Evolutionary conservation across 2,329 filamentous ascomycete species (phyloP).

Genomic region (Hymenoscyphus fructigenus): DNA sequence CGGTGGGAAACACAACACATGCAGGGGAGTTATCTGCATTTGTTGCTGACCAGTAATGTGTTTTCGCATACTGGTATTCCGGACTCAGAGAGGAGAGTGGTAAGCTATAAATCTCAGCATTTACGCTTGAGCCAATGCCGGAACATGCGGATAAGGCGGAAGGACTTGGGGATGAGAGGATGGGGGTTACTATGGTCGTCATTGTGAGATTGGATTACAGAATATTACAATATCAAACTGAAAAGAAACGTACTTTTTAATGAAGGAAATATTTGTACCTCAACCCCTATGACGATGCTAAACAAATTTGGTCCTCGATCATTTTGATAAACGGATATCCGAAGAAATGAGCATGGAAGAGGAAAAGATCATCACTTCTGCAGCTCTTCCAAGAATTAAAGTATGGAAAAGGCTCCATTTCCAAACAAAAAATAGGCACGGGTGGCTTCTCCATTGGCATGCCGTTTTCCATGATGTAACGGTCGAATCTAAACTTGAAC

Average conservation of each 20-base stretch:
- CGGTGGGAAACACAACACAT: slow-evolving; percentile 39
- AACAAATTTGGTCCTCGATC: background rate
- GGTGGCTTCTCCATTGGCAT: background rate
- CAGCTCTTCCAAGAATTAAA: background rate
- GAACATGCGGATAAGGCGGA: background rate
- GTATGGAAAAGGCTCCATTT: background rate
- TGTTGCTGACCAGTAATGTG: slow-evolving; percentile 39
- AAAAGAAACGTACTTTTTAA: too few relatives aligned
- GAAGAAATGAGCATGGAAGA: background rate
- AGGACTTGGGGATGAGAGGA: background rate
- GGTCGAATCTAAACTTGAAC: too few relatives aligned
- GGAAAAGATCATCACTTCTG: background rate
- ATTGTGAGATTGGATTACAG: background rate
- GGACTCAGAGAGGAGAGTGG: background rate
- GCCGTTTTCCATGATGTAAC: too few relatives aligned
- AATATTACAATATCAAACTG: too few relatives aligned
- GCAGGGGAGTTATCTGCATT: slow-evolving; percentile 37
- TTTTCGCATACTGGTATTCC: slow-evolving; percentile 23
- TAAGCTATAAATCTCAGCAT: background rate
- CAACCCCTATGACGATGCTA: too few relatives aligned
- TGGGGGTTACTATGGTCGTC: background rate
- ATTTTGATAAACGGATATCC: background rate
- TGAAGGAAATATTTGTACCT: too few relatives aligned
- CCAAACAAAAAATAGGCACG: background rate
- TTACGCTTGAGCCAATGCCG: background rate